Evolutionary conservation across 345 rosid genomes (phyloP).

Genomic region (Arabis alpina): DNA sequence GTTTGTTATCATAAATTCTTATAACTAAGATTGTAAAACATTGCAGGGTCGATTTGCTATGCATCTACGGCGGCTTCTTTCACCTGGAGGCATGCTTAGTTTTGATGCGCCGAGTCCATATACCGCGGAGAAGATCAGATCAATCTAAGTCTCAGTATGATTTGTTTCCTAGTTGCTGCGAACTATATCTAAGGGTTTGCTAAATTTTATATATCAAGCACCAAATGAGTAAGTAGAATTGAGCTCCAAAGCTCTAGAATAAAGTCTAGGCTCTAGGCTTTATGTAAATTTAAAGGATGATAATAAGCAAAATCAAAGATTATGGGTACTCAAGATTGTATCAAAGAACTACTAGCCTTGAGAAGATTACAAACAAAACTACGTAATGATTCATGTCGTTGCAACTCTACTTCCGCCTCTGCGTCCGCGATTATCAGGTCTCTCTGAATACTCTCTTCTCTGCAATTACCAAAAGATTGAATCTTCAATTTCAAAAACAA

Average conservation of each 20-base stretch:
- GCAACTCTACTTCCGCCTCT: slow-evolving; percentile 49
- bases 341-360: slow-evolving; percentile 8
- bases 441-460: slow-evolving; percentile 49
- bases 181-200: slow-evolving; percentile 9
- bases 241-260: background rate
- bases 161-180: slow-evolving; percentile 14
- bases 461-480: slow-evolving; percentile 37
- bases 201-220: slow-evolving; percentile 4
- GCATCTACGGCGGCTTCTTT: slow-evolving; percentile 62
- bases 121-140: slow-evolving; percentile 46
- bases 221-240: slow-evolving; percentile 1
- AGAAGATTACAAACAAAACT: slow-evolving; percentile 20
- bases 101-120: slow-evolving; percentile 44
- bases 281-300: slow-evolving; percentile 4
- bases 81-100: slow-evolving; percentile 58
- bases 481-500: background rate
- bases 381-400: background rate
- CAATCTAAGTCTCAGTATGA: slow-evolving; percentile 38
- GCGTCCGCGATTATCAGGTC: slow-evolving; percentile 51
- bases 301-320: too few relatives aligned
- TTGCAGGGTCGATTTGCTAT: slow-evolving; percentile 66
- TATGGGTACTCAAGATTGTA: too few relatives aligned
- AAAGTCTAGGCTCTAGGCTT: slow-evolving; percentile 3
- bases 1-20: background rate
- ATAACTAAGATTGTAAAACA: slow-evolving; percentile 1